Percentiles rank a stretch among this genome's conserved stretches.
Evolutionary conservation across 139 green algal genomes (phyloP).

Genomic region (Prasinococcaceae sp.): DNA sequence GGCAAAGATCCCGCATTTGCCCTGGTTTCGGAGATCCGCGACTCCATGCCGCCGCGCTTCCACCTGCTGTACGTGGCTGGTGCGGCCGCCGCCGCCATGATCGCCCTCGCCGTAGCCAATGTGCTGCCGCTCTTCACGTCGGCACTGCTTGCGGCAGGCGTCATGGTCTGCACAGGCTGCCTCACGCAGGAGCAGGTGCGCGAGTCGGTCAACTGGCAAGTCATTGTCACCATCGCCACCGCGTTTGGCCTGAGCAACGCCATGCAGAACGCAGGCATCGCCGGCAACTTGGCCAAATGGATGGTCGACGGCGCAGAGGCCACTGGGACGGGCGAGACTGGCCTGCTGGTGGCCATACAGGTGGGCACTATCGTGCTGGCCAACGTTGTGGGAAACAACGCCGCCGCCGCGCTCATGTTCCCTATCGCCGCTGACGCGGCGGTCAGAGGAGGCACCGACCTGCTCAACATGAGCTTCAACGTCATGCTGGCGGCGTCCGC

Average conservation of each 20-base stretch:
- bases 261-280: slow-evolving; percentile 33
- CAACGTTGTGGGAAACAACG: slow-evolving; percentile 51
- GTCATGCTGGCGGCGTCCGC: slow-evolving; percentile 36
- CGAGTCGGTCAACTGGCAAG: slow-evolving; percentile 34
- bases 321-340: slow-evolving; percentile 26
- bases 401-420: slow-evolving; percentile 45
- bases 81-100: slow-evolving; percentile 28
- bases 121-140: slow-evolving; percentile 30
- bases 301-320: slow-evolving; percentile 12
- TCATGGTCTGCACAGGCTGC: slow-evolving; percentile 45
- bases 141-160: slow-evolving; percentile 31
- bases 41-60: slow-evolving; percentile 32
- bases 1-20: no score
- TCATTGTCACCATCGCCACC: slow-evolving; percentile 42
- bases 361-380: slow-evolving; percentile 37
- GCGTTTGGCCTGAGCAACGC: slow-evolving; percentile 40
- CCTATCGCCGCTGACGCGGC: slow-evolving; percentile 13
- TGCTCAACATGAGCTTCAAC: slow-evolving; percentile 8
- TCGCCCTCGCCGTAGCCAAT: slow-evolving; percentile 22
- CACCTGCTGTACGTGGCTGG: slow-evolving; percentile 29
- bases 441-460: not conserved
- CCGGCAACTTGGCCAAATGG: slow-evolving; percentile 24
- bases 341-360: slow-evolving; percentile 34
- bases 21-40: slow-evolving; percentile 36
- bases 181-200: slow-evolving; percentile 19